These are phyloP conservation scores for Passalora sequoiae DNA, from an alignment of 2,329 filamentous ascomycete genomes.

Conservation along the genomic window DNA sequence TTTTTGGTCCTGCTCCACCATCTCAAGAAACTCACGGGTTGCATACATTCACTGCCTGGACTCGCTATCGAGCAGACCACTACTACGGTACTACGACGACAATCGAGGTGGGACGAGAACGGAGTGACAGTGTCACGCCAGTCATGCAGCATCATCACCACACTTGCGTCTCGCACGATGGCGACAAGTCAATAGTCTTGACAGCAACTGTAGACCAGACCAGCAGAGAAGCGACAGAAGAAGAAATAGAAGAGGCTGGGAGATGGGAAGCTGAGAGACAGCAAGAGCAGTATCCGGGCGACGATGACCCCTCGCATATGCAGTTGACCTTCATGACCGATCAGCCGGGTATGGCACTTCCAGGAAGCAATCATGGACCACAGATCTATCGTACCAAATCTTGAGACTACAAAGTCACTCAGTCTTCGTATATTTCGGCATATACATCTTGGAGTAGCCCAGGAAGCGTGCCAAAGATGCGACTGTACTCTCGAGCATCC, in stretches of 20 bases:
- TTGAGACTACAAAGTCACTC: background rate
- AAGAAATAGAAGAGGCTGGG: background rate
- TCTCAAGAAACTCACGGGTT: conserved; percentile 24
- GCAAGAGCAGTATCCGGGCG: conserved; percentile 3
- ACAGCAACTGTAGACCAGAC: conserved; percentile 1
- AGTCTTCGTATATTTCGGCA: conserved; percentile 3
- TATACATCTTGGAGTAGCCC: conserved; percentile 3
- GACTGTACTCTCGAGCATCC: conserved; percentile 5
- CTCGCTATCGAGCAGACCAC: conserved; percentile 18
- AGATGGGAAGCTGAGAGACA: background rate
- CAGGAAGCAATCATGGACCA: background rate
- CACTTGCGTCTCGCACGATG: background rate
- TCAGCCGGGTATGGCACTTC: background rate
- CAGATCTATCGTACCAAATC: background rate
- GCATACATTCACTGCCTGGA: conserved; percentile 20
- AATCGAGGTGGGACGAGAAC: conserved; percentile 14
- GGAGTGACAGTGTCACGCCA: background rate
- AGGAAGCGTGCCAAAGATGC: background rate
- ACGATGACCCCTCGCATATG: conserved; percentile 1
- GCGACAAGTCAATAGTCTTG: background rate
- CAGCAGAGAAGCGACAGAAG: background rate
- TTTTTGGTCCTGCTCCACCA: conserved; percentile 47
- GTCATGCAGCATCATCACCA: background rate
- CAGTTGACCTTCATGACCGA: conserved; percentile 2
- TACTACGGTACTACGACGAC: conserved; percentile 25